These are phyloP conservation scores for Phialophora verrucosa DNA, from an alignment of 2,329 filamentous ascomycete species.

Conservation along the genomic window DNA sequence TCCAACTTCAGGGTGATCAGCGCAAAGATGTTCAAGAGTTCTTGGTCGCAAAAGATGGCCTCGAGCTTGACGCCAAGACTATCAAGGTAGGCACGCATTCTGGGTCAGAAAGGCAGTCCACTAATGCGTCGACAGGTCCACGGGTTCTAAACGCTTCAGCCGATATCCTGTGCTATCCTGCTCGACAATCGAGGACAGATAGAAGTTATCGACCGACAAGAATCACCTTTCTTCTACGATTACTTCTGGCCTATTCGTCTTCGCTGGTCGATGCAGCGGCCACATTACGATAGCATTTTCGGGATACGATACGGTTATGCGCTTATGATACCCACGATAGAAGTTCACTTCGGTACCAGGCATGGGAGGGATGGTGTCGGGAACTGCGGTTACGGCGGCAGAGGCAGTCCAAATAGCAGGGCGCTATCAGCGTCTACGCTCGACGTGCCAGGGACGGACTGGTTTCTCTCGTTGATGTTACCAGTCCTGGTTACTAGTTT, in stretches of 20 bases:
- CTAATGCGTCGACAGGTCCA: constrained; percentile 49
- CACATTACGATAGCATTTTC: constrained; percentile 37
- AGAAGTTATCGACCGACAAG: constrained; percentile 40
- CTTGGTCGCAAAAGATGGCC: constrained; percentile 89
- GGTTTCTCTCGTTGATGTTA: constrained; percentile 22
- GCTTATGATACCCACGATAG: constrained; percentile 40
- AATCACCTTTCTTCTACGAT: constrained; percentile 27
- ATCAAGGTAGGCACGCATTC: constrained; percentile 73
- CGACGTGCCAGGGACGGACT: constrained; percentile 13
- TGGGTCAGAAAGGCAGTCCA: not conserved
- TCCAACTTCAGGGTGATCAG: constrained; percentile 99
- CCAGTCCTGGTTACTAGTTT: constrained; percentile 19
- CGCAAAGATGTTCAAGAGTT: constrained; percentile 99
- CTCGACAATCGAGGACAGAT: constrained; percentile 50
- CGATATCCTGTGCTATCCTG: constrained; percentile 52
- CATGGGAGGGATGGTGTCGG: constrained; percentile 19
- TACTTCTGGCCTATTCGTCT: constrained; percentile 33
- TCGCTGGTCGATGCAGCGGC: constrained; percentile 33
- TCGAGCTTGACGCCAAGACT: constrained; percentile 92
- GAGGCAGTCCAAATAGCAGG: constrained; percentile 5
- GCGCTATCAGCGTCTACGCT: not conserved
- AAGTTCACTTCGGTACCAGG: constrained; percentile 29
- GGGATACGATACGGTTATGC: constrained; percentile 36
- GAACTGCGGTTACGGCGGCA: constrained; percentile 2
- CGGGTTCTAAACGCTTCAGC: constrained; percentile 56